Evolutionary conservation across 1,139 yeast species (phyloP), one percentile per base, ranked within the genome.

Genomic region (Sugiyamaella japonica): DNA sequence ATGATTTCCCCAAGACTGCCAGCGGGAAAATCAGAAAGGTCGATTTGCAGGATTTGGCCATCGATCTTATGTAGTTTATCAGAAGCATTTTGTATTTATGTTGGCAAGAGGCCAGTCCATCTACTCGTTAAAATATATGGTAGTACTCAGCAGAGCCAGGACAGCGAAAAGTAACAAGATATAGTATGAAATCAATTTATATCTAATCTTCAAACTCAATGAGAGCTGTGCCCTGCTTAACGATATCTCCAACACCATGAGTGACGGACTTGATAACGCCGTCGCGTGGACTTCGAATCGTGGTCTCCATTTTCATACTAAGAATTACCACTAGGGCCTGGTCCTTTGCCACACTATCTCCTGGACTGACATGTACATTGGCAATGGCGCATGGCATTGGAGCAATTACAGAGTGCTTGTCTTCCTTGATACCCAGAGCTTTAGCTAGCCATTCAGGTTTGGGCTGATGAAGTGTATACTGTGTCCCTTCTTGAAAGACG

Each of bases 241-340:
- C 70, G 23, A 68, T 61, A 13, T 67, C 71, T 7, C 72, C 72
- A 2, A 59, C 65, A 6, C 55, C 62, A 45, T 66, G 70, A 3
- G 70, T 68, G 23, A 69, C 61, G 16, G 70, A 59, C 56, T 65
- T 65, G 48, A 69, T 58, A 12, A 61, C 59, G 1, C 72, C 71
- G 37, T 66, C 71, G 46, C 66, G 55, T 9, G 66, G 67, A 32
- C 64, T 56, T 54, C 67, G 66, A 8, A 74, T 64, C 6, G 75
- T 69, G 42, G 77, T 76, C 61, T 76, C 80, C 78, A 76, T 76
- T 60, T 76, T 76, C 80, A 76, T 76, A 36, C 79, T 76, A 59
- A 76, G 75, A 34, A 76, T 65, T 48, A 76, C 68, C 7, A 75
- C 63, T 42, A 75, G 58, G 40, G 67, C 71, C 50, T 74, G 76